Evolutionary conservation across 306 rosid genomes (phyloP), one percentile per base, ranked within the genome.

Genomic region (Hippophae rhamnoides): DNA sequence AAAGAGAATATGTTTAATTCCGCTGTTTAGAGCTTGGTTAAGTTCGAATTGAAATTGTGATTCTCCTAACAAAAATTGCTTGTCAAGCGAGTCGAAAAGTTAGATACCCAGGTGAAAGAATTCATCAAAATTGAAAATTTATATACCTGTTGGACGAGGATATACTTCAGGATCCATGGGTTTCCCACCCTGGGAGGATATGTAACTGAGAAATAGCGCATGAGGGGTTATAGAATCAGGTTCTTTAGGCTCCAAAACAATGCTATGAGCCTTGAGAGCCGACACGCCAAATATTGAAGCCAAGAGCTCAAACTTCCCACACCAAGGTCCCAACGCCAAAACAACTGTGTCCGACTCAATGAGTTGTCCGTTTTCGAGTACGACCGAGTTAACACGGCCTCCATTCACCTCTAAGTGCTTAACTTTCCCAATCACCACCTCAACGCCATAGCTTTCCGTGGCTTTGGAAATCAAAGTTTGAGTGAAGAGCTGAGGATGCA

Each of bases 241-340:
- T 6, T 80, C 83, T 68, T 71, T 85, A 3, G 96, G 93, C 69
- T 86, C 79, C 61, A 92, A 78, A 48, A 92, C 85, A 62, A 92
- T 85, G 66, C 90, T 86, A 57, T 85, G 93, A 13, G 94, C 96
- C 66, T 92, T 88, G 0, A 88, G 64, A 52, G 89, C 74, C 52
- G 72, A 78, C 27, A 88, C 90, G 72, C 90, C 72, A 13, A 85
- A 88, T 65, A 74, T 1, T 3, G 86, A 75, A 1, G 86, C 69
- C 31, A 87, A 43, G 0, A 86, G 23, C 57, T 70, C 87, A 5
- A 87, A 67, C 65, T 82, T 85, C 62, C 84, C 69, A 9, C 87
- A 79, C 98, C 96, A 92, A 3, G 96, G 98, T 12, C 96, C 96
- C 47, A 92, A 54, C 0, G 98, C 88, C 60, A 87, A 79, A 27